Conservation (phyloP, 2,329 filamentous ascomycete genomes). For the Penicillium sp. region DNA sequence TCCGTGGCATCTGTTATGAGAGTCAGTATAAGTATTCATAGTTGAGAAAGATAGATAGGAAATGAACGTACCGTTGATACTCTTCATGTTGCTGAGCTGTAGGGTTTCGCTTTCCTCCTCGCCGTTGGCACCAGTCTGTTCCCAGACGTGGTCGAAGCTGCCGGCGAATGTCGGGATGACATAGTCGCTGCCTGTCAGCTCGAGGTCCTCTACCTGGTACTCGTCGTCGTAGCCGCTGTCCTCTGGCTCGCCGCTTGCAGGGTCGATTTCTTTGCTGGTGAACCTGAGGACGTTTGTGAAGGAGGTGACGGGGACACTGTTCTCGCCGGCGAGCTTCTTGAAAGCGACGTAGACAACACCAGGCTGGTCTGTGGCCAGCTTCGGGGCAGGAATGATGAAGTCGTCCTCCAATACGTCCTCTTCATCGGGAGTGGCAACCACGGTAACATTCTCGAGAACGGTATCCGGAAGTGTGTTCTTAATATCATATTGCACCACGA, state of each 20-base stretch:
- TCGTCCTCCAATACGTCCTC: conserved; percentile 76
- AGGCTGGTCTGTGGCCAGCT: conserved; percentile 77
- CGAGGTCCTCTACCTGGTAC: conserved; percentile 92
- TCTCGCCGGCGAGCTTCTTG: conserved; percentile 74
- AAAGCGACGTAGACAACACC: conserved; percentile 96
- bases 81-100: conserved; percentile 83
- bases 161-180: conserved; percentile 89
- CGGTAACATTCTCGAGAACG: conserved; percentile 82
- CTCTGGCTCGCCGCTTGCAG: conserved; percentile 87
- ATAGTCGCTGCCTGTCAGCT: conserved; percentile 88
- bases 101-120: conserved; percentile 90
- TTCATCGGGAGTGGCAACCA: conserved; percentile 74
- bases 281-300: conserved; percentile 96
- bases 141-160: conserved; percentile 95
- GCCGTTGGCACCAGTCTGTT: conserved; percentile 82
- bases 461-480: conserved; percentile 95
- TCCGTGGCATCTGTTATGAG: conserved; percentile 75
- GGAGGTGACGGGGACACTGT: conserved; percentile 70
- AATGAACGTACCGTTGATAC: conserved; percentile 72
- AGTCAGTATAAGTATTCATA: conserved; percentile 23
- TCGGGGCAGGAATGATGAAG: conserved; percentile 86
- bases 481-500: conserved; percentile 94
- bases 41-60: conserved; percentile 2
- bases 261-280: conserved; percentile 96
- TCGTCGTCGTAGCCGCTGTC: conserved; percentile 94